phyloP scores from a whole-genome alignment of 495 filamentous ascomycete genomes.

The Bathelium albidoporum region DNA sequence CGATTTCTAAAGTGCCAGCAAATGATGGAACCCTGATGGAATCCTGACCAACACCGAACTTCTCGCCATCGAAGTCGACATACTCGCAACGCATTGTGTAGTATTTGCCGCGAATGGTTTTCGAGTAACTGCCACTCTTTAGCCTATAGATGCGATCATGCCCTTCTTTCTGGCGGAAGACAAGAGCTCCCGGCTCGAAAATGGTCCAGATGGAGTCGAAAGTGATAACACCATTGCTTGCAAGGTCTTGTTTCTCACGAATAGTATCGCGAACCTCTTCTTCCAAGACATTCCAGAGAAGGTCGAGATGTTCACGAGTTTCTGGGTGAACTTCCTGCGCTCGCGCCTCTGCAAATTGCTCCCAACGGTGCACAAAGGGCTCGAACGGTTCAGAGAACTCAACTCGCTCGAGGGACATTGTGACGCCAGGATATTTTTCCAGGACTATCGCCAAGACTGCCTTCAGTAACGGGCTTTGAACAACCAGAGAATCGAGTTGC shows the following conservation, averaged over 20 bases:
- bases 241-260: neutral
- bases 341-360: neutral
- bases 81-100: neutral
- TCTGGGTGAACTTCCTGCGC: neutral
- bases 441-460: neutral
- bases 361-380: neutral
- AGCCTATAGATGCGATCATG: neutral
- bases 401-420: neutral
- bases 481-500: neutral
- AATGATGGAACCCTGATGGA: neutral
- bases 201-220: constrained; percentile 5
- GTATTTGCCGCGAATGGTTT: neutral
- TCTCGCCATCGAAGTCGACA: neutral
- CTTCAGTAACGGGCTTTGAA: neutral
- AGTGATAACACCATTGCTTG: neutral
- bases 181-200: neutral
- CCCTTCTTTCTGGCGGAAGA: neutral
- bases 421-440: neutral
- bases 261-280: neutral
- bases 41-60: neutral
- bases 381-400: neutral
- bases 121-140: neutral
- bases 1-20: constrained; percentile 3
- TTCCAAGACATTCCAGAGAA: neutral
- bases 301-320: neutral